Evolutionary conservation across 805 yeast genomes (phyloP).

Genomic region (Saturnispora besseyi): DNA sequence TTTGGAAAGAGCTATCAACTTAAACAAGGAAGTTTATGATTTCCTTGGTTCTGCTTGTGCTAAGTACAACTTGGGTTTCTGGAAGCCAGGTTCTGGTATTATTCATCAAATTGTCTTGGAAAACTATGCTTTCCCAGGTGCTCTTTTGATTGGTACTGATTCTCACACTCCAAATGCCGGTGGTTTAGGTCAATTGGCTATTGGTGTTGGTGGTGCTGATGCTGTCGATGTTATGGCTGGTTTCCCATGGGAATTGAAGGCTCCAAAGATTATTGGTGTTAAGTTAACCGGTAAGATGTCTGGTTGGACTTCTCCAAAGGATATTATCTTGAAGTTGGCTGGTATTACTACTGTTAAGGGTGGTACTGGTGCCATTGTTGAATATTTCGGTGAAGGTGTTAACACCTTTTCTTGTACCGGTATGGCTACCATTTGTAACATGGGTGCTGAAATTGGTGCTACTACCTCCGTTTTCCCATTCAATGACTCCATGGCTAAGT

Average conservation of each 20-base stretch:
- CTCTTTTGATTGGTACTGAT: slow-evolving; percentile 96
- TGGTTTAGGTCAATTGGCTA: slow-evolving; percentile 96
- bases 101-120: slow-evolving; percentile 97
- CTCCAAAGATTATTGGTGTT: slow-evolving; percentile 92
- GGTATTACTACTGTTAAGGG: slow-evolving; percentile 93
- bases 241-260: slow-evolving; percentile 98
- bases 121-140: slow-evolving; percentile 94
- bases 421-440: slow-evolving; percentile 98
- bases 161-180: slow-evolving; percentile 99
- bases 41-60: slow-evolving; percentile 89
- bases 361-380: slow-evolving; percentile 95
- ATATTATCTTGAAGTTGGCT: slow-evolving; percentile 86
- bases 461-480: slow-evolving; percentile 97
- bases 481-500: slow-evolving; percentile 41
- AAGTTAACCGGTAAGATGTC: slow-evolving; percentile 79
- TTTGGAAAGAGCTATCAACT: slow-evolving; percentile 67
- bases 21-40: slow-evolving; percentile 92
- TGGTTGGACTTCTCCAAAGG: slow-evolving; percentile 98
- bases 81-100: slow-evolving; percentile 99
- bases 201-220: slow-evolving; percentile 99
- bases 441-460: slow-evolving; percentile 99
- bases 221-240: slow-evolving; percentile 97
- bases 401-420: slow-evolving; percentile 87
- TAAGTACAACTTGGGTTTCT: slow-evolving; percentile 93
- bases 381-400: slow-evolving; percentile 95